Percentiles rank a stretch among this genome's conserved stretches.
Conservation (phyloP, 1,284 basidiomycete species). For the Microbotryum intermedium region DNA sequence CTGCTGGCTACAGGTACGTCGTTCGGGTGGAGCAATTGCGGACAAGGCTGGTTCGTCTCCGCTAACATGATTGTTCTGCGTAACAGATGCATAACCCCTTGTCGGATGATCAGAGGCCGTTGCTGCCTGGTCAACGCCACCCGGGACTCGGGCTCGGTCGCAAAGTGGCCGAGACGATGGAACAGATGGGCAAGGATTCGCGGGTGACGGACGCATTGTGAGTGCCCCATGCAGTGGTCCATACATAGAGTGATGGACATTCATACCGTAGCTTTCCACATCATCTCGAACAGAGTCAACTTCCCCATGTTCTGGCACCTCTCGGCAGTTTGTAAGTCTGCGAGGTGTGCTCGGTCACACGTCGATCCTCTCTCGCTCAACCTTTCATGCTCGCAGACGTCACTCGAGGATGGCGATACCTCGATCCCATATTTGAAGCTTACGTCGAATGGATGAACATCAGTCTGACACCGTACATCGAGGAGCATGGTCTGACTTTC, state of each 20-base stretch:
- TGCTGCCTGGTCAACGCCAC: constrained; percentile 4
- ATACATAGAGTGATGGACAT: background rate
- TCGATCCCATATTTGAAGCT: constrained; percentile 6
- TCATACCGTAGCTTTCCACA: background rate
- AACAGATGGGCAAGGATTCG: constrained; percentile 2
- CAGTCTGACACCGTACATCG: background rate
- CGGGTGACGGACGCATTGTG: background rate
- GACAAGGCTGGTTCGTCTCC: background rate
- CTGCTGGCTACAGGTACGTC: constrained; percentile 6
- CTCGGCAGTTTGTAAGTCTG: constrained; percentile 1
- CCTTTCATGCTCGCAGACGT: background rate
- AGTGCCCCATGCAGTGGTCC: background rate
- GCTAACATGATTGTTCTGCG: background rate
- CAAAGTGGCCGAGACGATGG: background rate
- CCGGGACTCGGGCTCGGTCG: constrained; percentile 6
- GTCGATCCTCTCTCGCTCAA: background rate
- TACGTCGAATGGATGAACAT: background rate
- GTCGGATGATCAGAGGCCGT: background rate
- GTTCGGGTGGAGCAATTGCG: background rate
- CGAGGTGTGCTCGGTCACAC: background rate
- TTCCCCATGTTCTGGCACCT: constrained; percentile 10
- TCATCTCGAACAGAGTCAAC: background rate
- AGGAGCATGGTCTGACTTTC: constrained; percentile 6
- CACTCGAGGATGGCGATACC: background rate
- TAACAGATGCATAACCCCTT: constrained; percentile 3